Evolutionary conservation across 768 basidiomycete genomes (phyloP).

Genomic region (Tubosaeta sp.): DNA sequence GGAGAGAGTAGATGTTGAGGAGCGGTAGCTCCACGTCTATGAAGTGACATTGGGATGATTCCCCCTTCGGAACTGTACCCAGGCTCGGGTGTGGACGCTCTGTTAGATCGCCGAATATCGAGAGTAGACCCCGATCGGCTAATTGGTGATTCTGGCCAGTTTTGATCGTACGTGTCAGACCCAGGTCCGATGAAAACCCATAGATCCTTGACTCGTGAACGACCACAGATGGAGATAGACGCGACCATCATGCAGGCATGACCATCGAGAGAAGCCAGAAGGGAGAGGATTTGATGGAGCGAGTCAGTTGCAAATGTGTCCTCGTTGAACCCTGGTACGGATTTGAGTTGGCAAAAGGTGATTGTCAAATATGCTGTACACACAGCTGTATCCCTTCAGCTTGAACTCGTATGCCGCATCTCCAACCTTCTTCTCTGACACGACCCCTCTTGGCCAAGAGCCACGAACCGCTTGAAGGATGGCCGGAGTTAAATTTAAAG

Average conservation of each 20-base stretch:
- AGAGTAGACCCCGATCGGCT: conserved; percentile 34
- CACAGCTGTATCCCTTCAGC: conserved; percentile 77
- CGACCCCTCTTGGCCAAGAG: conserved; percentile 77
- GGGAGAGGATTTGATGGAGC: conserved; percentile 61
- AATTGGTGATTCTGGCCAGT: conserved; percentile 32
- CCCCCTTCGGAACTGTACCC: conserved; percentile 20
- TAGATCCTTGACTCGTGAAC: conserved; percentile 69
- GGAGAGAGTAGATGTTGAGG: conserved; percentile 26
- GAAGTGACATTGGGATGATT: conserved; percentile 25
- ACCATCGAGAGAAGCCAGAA: conserved; percentile 61
- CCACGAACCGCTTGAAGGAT: conserved; percentile 75
- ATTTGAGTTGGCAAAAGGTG: conserved; percentile 17
- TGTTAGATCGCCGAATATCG: conserved; percentile 35
- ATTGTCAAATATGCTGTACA: conserved; percentile 22
- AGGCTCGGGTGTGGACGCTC: conserved; percentile 30
- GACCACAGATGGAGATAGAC: conserved; percentile 67
- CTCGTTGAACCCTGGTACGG: conserved; percentile 67
- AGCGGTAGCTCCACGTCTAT: conserved; percentile 28
- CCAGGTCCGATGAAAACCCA: conserved; percentile 71
- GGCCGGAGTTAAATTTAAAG: conserved; percentile 70
- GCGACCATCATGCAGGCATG: conserved; percentile 66
- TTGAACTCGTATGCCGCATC: conserved; percentile 76
- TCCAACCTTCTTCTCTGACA: conserved; percentile 71
- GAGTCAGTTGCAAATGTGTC: conserved; percentile 74
- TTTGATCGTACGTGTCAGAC: conserved; percentile 28